A percentile compares a stretch with the other conserved stretches of the same genome.
phyloP scores from a whole-genome alignment of 768 basidiomycete genomes.

The Crassisporium funariophilum region DNA sequence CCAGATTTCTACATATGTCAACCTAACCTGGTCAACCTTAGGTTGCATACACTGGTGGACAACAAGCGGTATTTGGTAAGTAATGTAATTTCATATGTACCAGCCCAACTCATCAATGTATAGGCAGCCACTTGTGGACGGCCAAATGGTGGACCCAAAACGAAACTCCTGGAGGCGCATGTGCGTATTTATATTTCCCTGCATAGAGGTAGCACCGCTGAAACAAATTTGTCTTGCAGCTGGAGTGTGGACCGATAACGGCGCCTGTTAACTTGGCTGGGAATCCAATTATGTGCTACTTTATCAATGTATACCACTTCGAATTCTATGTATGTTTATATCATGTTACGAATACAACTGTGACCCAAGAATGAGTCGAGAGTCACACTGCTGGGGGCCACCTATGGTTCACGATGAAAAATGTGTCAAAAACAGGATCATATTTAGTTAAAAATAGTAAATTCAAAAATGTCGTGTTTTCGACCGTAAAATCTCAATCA shows the following conservation, averaged over 20 bases:
- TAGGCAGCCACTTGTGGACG: conserved; percentile 59
- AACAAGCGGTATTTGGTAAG: conserved; percentile 48
- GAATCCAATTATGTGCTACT: neutral
- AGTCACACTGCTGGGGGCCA: neutral
- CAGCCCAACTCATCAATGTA: conserved; percentile 4
- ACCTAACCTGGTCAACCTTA: conserved; percentile 16
- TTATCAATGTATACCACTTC: neutral
- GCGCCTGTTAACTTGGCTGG: conserved; percentile 40
- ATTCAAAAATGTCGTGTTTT: too few species aligned
- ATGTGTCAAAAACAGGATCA: too few species aligned
- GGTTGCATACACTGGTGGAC: conserved; percentile 49
- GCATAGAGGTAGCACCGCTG: neutral
- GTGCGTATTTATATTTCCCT: conserved; percentile 29
- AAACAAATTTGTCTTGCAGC: conserved; percentile 30
- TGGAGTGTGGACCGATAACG: conserved; percentile 56
- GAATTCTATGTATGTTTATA: neutral
- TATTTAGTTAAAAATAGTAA: too few species aligned
- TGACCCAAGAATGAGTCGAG: conserved; percentile 5
- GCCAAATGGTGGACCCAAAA: conserved; percentile 62
- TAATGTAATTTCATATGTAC: neutral
- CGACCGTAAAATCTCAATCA: neutral
- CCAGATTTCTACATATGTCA: neutral
- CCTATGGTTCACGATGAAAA: too few species aligned
- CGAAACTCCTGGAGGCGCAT: conserved; percentile 54
- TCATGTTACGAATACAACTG: too few species aligned